Base-by-base conservation (phyloP, 768 basidiomycete species). In the Lactarius psammicola region DNA sequence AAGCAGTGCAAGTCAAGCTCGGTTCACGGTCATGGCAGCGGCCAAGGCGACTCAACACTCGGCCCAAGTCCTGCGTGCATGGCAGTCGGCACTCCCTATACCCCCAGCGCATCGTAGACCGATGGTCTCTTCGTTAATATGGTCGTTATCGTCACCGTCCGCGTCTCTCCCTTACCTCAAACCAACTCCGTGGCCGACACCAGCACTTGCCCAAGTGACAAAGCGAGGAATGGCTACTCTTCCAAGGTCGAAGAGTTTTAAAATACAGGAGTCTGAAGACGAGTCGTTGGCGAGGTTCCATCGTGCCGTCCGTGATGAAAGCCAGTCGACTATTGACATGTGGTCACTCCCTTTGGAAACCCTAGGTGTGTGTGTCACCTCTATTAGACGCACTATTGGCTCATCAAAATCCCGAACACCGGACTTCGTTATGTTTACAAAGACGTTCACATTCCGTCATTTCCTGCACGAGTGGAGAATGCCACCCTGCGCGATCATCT, bases 121-220 rank as follows among this genome's bases (percentile, higher is more conserved):
- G 18, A 62, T 59, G 23, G 54, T 70, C 2, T 70, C 69, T 33
- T 70, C 69, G 38, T n/a, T 70, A 46, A 69, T 70, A 62, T 70
- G 69, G 69, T 70, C 69, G 23, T 53, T 70, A 38, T 69, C 68
- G 28, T 54, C 57, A n/a, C 54, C 68, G n/a, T 68, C 69, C 17
- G 36, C 64, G 3, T 69, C 63, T 23, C 44, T 33, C 11, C 58
- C 69, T 33, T 62, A 58, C 59, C 59, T 56, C 38, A 57, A 49
- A 40, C 59, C 57, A 46, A 59, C 65, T 34, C n/a, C 49, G 11
- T 58, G 33, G 54, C 53, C 54, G 36, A 40, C 56, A 26, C 60
- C 63, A 42, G 34, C 59, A 18, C 59, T 57, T 46, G n/a, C 65
- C 17, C 62, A 42, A 63, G 59, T 63, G 11, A 8, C 49, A 42